Percentiles rank a stretch among this genome's conserved stretches.
phyloP scores from a whole-genome alignment of 495 filamentous ascomycete genomes.

The Neurospora sp. region DNA sequence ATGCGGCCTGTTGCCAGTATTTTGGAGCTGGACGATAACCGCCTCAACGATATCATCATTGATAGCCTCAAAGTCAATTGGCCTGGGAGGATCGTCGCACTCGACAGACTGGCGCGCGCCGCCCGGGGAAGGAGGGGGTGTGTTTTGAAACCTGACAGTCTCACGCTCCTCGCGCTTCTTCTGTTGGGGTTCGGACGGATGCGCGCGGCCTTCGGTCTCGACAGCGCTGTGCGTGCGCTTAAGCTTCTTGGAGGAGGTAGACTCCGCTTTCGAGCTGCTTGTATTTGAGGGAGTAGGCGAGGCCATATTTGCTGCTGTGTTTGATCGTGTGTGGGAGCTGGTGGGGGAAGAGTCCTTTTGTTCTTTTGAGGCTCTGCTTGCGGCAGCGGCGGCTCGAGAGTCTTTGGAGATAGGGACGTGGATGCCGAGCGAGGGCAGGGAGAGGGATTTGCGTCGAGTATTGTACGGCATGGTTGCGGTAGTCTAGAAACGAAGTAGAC shows the following conservation, averaged over 20 bases:
- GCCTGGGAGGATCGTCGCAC: slow-evolving; percentile 36
- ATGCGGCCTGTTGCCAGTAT: slow-evolving; percentile 86
- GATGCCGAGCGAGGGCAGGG: slow-evolving; percentile 85
- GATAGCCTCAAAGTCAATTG: slow-evolving; percentile 78
- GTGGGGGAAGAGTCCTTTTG: slow-evolving; percentile 14
- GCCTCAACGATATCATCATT: slow-evolving; percentile 91
- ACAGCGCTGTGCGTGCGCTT: slow-evolving; percentile 64
- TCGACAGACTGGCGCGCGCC: slow-evolving; percentile 26
- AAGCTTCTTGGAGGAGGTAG: slow-evolving; percentile 61
- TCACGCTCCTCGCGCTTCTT: slow-evolving; percentile 34
- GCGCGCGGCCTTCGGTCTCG: slow-evolving; percentile 36
- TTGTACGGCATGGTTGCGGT: slow-evolving; percentile 77
- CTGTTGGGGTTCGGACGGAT: slow-evolving; percentile 40
- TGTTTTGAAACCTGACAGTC: slow-evolving; percentile 51
- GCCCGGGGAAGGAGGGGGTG: slow-evolving; percentile 75
- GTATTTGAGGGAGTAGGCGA: slow-evolving; percentile 21
- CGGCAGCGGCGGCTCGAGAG: slow-evolving; percentile 42
- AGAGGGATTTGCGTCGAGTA: slow-evolving; percentile 93
- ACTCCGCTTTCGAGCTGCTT: slow-evolving; percentile 1
- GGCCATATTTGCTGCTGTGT: slow-evolving; percentile 32
- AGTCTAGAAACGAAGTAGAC: background rate
- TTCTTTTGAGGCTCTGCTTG: slow-evolving; percentile 18
- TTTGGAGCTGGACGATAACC: slow-evolving; percentile 83
- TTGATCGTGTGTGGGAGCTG: slow-evolving; percentile 9
- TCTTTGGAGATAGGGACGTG: slow-evolving; percentile 66